phyloP scores from a whole-genome alignment of 2,329 filamentous ascomycete genomes.

The Diaporthe destruens region DNA sequence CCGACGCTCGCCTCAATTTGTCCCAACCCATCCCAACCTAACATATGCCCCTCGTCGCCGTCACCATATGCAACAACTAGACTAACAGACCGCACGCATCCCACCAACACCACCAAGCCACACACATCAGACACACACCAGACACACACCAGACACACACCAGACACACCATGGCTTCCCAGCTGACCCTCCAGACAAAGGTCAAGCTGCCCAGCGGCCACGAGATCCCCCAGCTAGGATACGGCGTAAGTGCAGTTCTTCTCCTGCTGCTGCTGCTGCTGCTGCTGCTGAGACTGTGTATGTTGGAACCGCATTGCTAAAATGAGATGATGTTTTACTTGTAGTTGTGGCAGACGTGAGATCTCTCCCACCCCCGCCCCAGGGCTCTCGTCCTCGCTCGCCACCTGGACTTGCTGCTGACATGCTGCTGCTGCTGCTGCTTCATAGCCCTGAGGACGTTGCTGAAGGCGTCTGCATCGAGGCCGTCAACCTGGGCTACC shows the following conservation, averaged over 20 bases:
- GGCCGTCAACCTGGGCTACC: conserved; percentile 65
- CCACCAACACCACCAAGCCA: not conserved
- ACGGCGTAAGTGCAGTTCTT: conserved; percentile 59
- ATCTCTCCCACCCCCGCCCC: not conserved
- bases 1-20: not conserved
- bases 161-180: conserved; percentile 57
- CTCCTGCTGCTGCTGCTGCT: not conserved
- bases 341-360: conserved; percentile 68
- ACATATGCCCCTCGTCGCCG: not conserved
- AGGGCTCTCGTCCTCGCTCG: not conserved
- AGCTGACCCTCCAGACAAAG: conserved; percentile 59
- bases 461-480: conserved; percentile 57
- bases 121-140: too few species aligned
- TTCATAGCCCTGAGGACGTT: conserved; percentile 50
- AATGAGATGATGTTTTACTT: conserved; percentile 29
- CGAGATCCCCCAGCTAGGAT: conserved; percentile 65
- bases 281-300: not conserved
- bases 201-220: conserved; percentile 68
- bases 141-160: conserved; percentile 42
- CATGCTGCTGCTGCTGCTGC: conserved; percentile 43
- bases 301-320: not conserved
- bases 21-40: too few species aligned
- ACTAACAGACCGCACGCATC: too few species aligned
- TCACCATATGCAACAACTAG: not conserved
- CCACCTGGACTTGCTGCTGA: not conserved